A percentile compares a stretch with the other conserved stretches of the same genome.
Conservation (phyloP, 305 asterid genomes). For the Andrographis paniculata region DNA sequence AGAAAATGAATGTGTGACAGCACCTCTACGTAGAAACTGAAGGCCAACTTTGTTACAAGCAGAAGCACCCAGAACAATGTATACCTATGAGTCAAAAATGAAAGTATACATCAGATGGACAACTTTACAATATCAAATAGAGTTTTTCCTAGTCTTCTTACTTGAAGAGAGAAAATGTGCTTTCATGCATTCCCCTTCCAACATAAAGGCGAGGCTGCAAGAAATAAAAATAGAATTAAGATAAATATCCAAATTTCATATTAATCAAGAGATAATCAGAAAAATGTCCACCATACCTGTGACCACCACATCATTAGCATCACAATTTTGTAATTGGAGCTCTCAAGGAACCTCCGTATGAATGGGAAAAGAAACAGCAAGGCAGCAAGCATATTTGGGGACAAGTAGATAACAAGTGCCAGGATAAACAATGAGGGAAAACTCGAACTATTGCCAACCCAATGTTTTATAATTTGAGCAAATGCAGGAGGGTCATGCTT, state of each 20-base stretch:
- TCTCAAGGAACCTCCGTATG: conserved; percentile 70
- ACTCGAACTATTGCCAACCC: conserved; percentile 57
- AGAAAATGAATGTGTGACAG: conserved; percentile 17
- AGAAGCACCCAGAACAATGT: conserved; percentile 87
- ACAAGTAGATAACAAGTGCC: conserved; percentile 63
- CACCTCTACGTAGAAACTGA: conserved; percentile 80
- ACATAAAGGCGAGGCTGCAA: conserved; percentile 85
- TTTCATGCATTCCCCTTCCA: conserved; percentile 94
- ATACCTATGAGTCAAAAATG: conserved; percentile 43
- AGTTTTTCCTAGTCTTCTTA: conserved; percentile 23
- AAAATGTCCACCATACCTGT: conserved; percentile 36
- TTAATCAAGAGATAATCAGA: conserved; percentile 8
- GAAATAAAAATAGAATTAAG: conserved; percentile 17
- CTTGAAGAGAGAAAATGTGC: conserved; percentile 77
- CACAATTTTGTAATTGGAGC: conserved; percentile 67
- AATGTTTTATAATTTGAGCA: conserved; percentile 59
- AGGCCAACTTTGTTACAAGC: conserved; percentile 57
- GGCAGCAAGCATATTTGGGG: conserved; percentile 76
- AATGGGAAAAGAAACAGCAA: conserved; percentile 65
- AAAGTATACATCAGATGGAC: conserved; percentile 9
- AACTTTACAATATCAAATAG: conserved; percentile 12
- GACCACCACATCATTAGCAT: conserved; percentile 97
- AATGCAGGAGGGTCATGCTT: conserved; percentile 51
- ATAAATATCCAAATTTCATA: conserved; percentile 13
- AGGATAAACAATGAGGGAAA: conserved; percentile 60